phyloP scores from a whole-genome alignment of 768 basidiomycete species.

The Suillus bovinus region DNA sequence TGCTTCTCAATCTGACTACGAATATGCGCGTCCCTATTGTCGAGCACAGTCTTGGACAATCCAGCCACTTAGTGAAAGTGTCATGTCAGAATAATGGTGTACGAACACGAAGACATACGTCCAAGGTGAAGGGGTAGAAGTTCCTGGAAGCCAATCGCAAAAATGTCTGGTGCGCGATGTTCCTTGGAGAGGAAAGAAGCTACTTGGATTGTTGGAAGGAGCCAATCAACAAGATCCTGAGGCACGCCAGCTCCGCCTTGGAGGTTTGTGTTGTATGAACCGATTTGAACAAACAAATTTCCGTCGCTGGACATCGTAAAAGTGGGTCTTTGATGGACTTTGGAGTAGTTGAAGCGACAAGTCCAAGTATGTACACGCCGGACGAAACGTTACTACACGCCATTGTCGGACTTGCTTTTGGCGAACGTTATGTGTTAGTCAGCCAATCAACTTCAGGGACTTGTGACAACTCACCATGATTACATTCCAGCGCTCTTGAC shows the following conservation, averaged over 20 bases:
- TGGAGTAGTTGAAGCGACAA: background rate
- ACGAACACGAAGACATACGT: constrained; percentile 49
- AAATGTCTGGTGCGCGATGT: constrained; percentile 74
- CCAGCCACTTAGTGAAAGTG: constrained; percentile 62
- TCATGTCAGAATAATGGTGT: constrained; percentile 6
- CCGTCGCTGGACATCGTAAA: constrained; percentile 17
- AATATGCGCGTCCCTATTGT: constrained; percentile 70
- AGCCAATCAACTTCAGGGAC: background rate
- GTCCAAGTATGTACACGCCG: background rate
- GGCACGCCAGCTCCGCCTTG: constrained; percentile 74
- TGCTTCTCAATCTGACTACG: constrained; percentile 71
- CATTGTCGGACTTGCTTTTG: background rate
- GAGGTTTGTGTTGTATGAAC: constrained; percentile 90
- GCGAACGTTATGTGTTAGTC: background rate
- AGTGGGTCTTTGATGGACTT: constrained; percentile 11
- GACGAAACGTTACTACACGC: background rate
- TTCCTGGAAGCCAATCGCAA: constrained; percentile 94
- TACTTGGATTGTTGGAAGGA: constrained; percentile 78
- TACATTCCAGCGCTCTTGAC: too few species aligned
- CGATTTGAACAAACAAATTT: constrained; percentile 69
- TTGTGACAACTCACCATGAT: too few species aligned
- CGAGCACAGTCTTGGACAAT: constrained; percentile 66
- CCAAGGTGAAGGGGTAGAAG: constrained; percentile 87
- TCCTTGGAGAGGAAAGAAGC: constrained; percentile 68
- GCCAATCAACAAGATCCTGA: constrained; percentile 91